Evolutionary conservation across 75 land plant species (phyloP).

Genomic region (Cunninghamia lanceolata): DNA sequence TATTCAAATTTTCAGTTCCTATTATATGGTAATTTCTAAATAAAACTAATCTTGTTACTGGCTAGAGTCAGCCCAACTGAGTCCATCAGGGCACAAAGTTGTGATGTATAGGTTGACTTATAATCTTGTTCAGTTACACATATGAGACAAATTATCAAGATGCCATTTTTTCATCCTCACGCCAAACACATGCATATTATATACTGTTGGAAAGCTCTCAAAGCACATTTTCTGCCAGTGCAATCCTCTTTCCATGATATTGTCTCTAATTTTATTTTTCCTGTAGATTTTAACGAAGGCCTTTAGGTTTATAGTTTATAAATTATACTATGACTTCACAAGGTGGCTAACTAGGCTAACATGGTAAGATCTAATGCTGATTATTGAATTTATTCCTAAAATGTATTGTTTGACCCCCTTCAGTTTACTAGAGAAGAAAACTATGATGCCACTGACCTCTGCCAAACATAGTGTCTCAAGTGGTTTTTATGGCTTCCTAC

Average conservation of each 20-base stretch:
- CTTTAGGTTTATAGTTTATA: not conserved
- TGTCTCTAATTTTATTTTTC: not conserved
- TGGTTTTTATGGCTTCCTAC: not conserved
- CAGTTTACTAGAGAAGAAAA: not conserved
- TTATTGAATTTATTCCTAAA: not conserved
- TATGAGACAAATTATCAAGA: not conserved
- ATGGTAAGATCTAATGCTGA: not conserved
- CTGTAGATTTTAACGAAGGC: not conserved
- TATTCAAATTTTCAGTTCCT: not conserved
- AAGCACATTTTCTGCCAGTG: not conserved
- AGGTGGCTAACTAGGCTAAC: not conserved
- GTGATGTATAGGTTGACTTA: not conserved
- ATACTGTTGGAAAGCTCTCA: not conserved
- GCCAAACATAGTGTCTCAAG: not conserved
- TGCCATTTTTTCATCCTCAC: not conserved
- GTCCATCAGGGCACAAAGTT: not conserved
- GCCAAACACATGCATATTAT: not conserved
- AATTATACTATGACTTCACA: not conserved
- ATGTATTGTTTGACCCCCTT: not conserved
- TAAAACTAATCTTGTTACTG: not conserved
- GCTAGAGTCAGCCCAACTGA: not conserved
- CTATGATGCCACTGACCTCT: not conserved
- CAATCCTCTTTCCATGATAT: not conserved
- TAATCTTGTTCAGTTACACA: not conserved
- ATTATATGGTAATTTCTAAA: not conserved